Evolutionary conservation across 306 rosid species (phyloP).

Genomic region (Inga oerstediana): DNA sequence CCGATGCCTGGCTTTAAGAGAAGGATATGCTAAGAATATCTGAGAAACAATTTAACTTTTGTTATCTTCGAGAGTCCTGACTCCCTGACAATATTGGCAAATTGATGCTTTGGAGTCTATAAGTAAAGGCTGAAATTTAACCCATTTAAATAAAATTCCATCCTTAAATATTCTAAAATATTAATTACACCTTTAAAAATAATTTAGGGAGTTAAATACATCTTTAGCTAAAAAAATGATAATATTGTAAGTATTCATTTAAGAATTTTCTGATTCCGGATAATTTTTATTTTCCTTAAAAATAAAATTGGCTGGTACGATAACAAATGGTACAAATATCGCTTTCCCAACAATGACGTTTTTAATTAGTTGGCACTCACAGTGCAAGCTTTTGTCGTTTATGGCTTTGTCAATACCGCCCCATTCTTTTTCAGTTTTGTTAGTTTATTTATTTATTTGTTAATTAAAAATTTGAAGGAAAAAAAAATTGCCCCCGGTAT

Average conservation of each 20-base stretch:
- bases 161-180: too few relatives aligned
- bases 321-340: slow-evolving; percentile 1
- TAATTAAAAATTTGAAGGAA: not conserved
- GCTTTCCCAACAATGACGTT: not conserved
- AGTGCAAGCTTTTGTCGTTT: slow-evolving; percentile 38
- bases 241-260: not conserved
- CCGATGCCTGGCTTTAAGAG: too few relatives aligned
- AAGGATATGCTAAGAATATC: too few relatives aligned
- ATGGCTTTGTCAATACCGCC: not conserved
- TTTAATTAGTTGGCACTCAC: not conserved
- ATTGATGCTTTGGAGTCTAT: too few relatives aligned
- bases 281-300: too few relatives aligned
- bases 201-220: too few relatives aligned
- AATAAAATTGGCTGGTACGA: not conserved
- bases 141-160: too few relatives aligned
- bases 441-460: not conserved
- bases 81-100: too few relatives aligned
- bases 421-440: not conserved
- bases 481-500: not conserved
- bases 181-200: too few relatives aligned
- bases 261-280: not conserved
- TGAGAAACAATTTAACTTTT: too few relatives aligned
- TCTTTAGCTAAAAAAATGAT: not conserved
- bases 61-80: too few relatives aligned
- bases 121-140: too few relatives aligned